phyloP scores from a whole-genome alignment of 345 rosid genomes.

The Schrenkiella parvula region DNA sequence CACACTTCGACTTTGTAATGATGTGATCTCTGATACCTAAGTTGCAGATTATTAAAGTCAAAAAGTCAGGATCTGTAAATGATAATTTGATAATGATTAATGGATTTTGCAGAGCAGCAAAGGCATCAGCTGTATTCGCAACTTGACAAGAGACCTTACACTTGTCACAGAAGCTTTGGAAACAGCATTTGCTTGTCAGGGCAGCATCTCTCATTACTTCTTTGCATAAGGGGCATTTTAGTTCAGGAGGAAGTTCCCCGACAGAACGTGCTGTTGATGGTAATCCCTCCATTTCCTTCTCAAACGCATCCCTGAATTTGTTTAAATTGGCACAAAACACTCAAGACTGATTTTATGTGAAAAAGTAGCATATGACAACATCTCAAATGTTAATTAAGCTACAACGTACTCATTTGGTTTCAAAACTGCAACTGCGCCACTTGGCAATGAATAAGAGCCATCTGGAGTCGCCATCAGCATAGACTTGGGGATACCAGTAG shows the following conservation, averaged over 20 bases:
- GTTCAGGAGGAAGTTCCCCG: constrained; percentile 94
- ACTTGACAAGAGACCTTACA: constrained; percentile 45
- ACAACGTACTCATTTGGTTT: constrained; percentile 84
- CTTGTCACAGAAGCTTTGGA: constrained; percentile 77
- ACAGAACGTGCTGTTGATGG: constrained; percentile 72
- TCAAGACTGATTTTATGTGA: not conserved
- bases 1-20: constrained; percentile 67
- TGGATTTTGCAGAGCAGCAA: not conserved
- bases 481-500: constrained; percentile 97
- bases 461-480: constrained; percentile 88
- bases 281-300: constrained; percentile 87
- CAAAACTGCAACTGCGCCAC: constrained; percentile 91
- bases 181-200: constrained; percentile 90
- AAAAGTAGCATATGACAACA: not conserved
- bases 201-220: constrained; percentile 93
- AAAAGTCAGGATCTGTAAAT: not conserved
- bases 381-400: not conserved
- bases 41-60: constrained; percentile 13
- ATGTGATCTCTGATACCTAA: constrained; percentile 84
- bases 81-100: not conserved
- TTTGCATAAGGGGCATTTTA: constrained; percentile 89
- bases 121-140: not conserved
- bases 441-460: constrained; percentile 91
- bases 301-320: constrained; percentile 82
- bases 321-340: not conserved